Conservation (phyloP, 768 basidiomycete genomes). For the Obba rivulosa region DNA sequence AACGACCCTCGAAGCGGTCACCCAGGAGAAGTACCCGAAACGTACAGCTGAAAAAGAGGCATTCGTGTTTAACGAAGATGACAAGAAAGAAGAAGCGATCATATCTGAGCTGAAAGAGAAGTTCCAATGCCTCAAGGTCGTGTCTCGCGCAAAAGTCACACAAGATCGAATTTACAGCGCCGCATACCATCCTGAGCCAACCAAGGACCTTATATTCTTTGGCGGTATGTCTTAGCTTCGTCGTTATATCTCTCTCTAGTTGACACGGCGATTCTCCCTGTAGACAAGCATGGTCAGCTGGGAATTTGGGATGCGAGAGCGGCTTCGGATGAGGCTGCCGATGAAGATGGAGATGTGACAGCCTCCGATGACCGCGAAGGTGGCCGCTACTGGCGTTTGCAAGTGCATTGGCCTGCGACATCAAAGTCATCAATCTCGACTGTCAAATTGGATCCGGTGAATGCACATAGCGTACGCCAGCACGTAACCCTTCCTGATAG, state of each 20-base stretch:
- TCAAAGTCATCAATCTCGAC: conserved; percentile 75
- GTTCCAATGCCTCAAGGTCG: conserved; percentile 53
- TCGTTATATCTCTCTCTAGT: background rate
- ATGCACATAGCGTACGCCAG: conserved; percentile 68
- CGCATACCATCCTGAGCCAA: conserved; percentile 73
- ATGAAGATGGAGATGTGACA: conserved; percentile 50
- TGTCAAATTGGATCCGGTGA: conserved; percentile 70
- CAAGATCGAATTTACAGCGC: conserved; percentile 70
- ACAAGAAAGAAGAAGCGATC: conserved; percentile 42
- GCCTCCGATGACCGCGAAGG: conserved; percentile 40
- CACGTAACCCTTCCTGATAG: background rate
- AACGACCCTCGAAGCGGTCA: conserved; percentile 35
- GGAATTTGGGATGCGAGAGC: conserved; percentile 87
- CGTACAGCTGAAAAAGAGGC: conserved; percentile 43
- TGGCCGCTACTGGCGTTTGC: conserved; percentile 78
- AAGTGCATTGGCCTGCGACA: conserved; percentile 80
- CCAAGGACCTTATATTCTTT: conserved; percentile 83
- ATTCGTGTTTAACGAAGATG: conserved; percentile 42
- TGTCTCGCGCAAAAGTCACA: conserved; percentile 78
- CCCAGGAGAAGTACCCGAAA: conserved; percentile 32
- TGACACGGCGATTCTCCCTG: background rate
- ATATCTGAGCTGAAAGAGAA: conserved; percentile 49
- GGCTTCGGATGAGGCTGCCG: conserved; percentile 53
- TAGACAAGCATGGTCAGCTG: conserved; percentile 79
- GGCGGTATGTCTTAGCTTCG: conserved; percentile 45